Percentiles rank a stretch among this genome's conserved stretches.
Conservation (phyloP, 257 asterid genomes). For the Echites panduratus region DNA sequence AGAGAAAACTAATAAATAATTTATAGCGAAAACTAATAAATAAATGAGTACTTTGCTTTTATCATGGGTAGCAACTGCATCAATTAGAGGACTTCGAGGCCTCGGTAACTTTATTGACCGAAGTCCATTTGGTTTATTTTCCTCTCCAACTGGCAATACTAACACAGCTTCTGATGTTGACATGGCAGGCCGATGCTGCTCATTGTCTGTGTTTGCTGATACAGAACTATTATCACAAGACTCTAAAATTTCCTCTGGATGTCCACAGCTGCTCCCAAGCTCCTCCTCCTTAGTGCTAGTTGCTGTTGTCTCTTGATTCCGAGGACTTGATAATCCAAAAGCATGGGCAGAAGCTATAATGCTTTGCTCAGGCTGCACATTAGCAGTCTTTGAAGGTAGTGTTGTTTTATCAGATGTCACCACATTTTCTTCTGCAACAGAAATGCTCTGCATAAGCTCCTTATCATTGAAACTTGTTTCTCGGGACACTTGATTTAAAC, state of each 20-base stretch:
- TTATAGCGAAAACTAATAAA: slow-evolving; percentile 1
- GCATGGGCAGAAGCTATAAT: slow-evolving; percentile 9
- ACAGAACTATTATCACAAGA: slow-evolving; percentile 1
- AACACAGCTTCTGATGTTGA: slow-evolving; percentile 33
- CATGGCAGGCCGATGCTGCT: slow-evolving; percentile 19
- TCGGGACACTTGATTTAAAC: slow-evolving; percentile 23
- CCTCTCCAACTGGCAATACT: slow-evolving; percentile 40
- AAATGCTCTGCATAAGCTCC: slow-evolving; percentile 26
- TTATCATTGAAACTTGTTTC: slow-evolving; percentile 25
- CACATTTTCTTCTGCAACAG: slow-evolving; percentile 26
- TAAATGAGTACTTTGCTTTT: slow-evolving; percentile 65
- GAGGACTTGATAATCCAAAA: slow-evolving; percentile 14
- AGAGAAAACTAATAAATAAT: slow-evolving; percentile 1
- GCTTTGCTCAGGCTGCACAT: neutral
- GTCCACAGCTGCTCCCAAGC: slow-evolving; percentile 16
- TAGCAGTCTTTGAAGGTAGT: slow-evolving; percentile 4
- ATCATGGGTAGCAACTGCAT: slow-evolving; percentile 65
- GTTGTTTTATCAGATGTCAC: slow-evolving; percentile 10
- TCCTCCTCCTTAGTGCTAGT: slow-evolving; percentile 18
- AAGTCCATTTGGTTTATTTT: slow-evolving; percentile 31
- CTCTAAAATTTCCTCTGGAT: slow-evolving; percentile 12
- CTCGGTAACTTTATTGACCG: slow-evolving; percentile 46
- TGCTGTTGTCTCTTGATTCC: slow-evolving; percentile 22
- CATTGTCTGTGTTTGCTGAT: slow-evolving; percentile 22
- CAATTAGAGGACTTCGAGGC: slow-evolving; percentile 64